Percentiles rank a stretch among this genome's conserved stretches.
These are phyloP conservation scores for Suhomyces canberraensis DNA, from an alignment of 805 yeast species.

Conservation along the genomic window DNA sequence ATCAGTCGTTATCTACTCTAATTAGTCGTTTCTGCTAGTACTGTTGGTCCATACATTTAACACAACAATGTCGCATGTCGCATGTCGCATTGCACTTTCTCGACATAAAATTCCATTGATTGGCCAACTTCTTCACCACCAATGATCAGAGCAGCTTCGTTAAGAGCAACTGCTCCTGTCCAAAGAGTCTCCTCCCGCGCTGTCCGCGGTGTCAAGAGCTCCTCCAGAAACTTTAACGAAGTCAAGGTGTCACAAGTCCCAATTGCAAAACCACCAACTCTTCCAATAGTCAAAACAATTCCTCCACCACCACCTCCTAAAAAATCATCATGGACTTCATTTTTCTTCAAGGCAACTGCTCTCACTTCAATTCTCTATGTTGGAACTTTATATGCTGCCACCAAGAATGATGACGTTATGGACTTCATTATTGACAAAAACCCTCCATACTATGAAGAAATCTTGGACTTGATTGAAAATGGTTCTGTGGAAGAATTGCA, in stretches of 20 bases:
- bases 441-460: slow-evolving; percentile 41
- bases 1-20: no score
- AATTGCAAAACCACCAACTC: slow-evolving; percentile 7
- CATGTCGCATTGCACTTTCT: not conserved
- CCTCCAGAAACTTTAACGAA: not conserved
- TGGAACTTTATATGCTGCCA: slow-evolving; percentile 37
- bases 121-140: slow-evolving; percentile 1
- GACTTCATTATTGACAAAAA: slow-evolving; percentile 43
- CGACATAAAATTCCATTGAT: slow-evolving; percentile 1
- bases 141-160: slow-evolving; percentile 11
- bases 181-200: not conserved
- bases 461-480: slow-evolving; percentile 35
- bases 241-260: slow-evolving; percentile 1
- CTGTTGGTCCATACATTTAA: no score
- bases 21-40: no score
- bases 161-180: not conserved
- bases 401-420: slow-evolving; percentile 42
- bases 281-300: slow-evolving; percentile 6
- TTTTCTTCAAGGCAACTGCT: slow-evolving; percentile 28
- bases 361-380: slow-evolving; percentile 33
- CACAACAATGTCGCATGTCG: not conserved
- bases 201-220: not conserved
- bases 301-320: slow-evolving; percentile 5
- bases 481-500: slow-evolving; percentile 33
- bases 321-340: slow-evolving; percentile 29